Conservation (phyloP, 768 basidiomycete genomes). For the Xerocomellus dryophilus region DNA sequence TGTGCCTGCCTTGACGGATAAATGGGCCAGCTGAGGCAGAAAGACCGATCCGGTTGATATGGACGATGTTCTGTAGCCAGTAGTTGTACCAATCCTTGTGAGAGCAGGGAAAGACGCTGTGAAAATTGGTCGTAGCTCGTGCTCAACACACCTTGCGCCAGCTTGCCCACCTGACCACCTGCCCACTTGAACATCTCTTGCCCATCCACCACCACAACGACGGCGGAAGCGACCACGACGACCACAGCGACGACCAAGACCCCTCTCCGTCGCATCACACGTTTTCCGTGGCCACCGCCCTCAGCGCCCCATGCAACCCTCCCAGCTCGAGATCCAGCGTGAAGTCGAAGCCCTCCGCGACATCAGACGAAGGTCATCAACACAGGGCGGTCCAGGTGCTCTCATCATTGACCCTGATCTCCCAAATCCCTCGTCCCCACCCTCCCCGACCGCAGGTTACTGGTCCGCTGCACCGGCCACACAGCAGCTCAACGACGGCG, state of each 20-base stretch:
- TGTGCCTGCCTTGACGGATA: slow-evolving; percentile 13
- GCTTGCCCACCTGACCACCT: slow-evolving; percentile 1
- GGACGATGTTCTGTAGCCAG: slow-evolving; percentile 17
- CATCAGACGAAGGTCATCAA: slow-evolving; percentile 78
- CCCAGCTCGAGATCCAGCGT: slow-evolving; percentile 79
- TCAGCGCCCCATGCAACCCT: slow-evolving; percentile 57
- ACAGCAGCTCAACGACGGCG: slow-evolving; percentile 42
- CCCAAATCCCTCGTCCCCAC: slow-evolving; percentile 64
- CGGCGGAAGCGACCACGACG: slow-evolving; percentile 8
- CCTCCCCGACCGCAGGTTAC: slow-evolving; percentile 54
- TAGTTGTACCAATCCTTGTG: slow-evolving; percentile 6
- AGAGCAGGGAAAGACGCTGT: slow-evolving; percentile 2
- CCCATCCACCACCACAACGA: slow-evolving; percentile 1
- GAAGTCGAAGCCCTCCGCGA: slow-evolving; percentile 85
- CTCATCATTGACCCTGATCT: slow-evolving; percentile 90
- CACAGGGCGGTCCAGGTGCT: slow-evolving; percentile 70
- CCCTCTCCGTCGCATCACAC: slow-evolving; percentile 10
- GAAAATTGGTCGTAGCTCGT: slow-evolving; percentile 13
- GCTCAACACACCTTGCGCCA: background rate
- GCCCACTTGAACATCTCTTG: background rate
- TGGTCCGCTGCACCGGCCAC: slow-evolving; percentile 40
- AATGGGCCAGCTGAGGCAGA: slow-evolving; percentile 9
- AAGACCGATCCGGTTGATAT: slow-evolving; percentile 20
- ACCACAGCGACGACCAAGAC: slow-evolving; percentile 7
- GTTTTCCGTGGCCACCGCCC: slow-evolving; percentile 6